Conservation (phyloP, 2,329 filamentous ascomycete species). For the Lecanicillium sp. region DNA sequence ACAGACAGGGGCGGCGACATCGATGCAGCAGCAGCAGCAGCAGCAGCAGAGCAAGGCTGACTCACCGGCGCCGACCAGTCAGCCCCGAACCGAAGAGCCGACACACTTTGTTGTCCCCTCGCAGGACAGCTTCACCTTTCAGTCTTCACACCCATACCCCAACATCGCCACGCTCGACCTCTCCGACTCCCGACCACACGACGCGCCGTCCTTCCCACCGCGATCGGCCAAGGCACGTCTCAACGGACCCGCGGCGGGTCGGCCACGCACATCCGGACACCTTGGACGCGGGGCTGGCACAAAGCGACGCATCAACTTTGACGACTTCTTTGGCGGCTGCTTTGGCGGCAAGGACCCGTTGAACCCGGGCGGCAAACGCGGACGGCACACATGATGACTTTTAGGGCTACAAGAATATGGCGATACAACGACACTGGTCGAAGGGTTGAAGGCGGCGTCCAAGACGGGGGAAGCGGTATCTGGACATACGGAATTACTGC, state of each 20-base stretch:
- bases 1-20: constrained; percentile 22
- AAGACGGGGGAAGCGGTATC: not conserved
- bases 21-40: not conserved
- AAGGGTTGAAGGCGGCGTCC: not conserved
- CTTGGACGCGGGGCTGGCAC: constrained; percentile 61
- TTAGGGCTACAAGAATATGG: not conserved
- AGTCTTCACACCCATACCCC: constrained; percentile 55
- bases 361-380: constrained; percentile 43
- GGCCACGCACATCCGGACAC: constrained; percentile 30
- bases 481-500: not conserved
- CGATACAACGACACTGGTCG: no score
- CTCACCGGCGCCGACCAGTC: constrained; percentile 22
- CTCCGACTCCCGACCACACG: constrained; percentile 44
- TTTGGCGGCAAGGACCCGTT: constrained; percentile 57
- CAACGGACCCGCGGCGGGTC: constrained; percentile 18
- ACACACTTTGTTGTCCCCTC: constrained; percentile 45
- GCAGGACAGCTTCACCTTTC: constrained; percentile 63
- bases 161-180: constrained; percentile 56
- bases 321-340: constrained; percentile 68
- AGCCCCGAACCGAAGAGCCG: constrained; percentile 23
- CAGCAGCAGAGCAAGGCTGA: constrained; percentile 18
- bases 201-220: constrained; percentile 25
- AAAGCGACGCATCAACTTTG: constrained; percentile 67
- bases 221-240: constrained; percentile 26
- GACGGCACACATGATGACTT: constrained; percentile 34